phyloP scores from a whole-genome alignment of 2,329 filamentous ascomycete genomes.

The Botrytis porri region DNA sequence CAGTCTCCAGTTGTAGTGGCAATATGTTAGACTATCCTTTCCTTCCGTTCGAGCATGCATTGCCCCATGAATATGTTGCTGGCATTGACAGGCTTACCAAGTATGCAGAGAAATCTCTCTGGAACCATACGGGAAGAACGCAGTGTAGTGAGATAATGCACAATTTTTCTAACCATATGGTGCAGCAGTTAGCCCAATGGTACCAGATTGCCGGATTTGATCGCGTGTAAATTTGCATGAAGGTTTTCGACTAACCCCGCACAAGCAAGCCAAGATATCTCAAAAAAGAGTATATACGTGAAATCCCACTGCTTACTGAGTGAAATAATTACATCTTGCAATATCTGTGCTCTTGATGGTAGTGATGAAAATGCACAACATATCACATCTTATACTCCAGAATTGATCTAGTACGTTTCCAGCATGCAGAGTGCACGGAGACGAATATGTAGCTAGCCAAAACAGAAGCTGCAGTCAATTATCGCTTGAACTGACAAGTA shows the following conservation, averaged over 20 bases:
- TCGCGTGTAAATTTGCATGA: neutral
- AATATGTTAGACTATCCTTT: neutral
- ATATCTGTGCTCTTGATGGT: neutral
- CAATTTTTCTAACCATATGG: neutral
- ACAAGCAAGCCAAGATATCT: neutral
- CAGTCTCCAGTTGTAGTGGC: neutral
- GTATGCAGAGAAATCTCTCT: neutral
- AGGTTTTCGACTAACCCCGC: neutral
- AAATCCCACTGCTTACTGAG: neutral
- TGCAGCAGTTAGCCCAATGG: neutral
- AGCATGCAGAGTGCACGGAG: neutral
- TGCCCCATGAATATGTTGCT: neutral
- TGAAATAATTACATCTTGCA: neutral
- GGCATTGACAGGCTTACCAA: neutral
- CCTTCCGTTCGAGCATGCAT: conserved; percentile 2
- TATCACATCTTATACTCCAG: neutral
- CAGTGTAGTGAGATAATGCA: neutral
- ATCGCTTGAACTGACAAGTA: neutral
- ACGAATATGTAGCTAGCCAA: neutral
- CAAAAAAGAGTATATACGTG: neutral
- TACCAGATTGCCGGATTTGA: neutral
- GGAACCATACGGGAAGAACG: neutral
- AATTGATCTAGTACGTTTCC: neutral
- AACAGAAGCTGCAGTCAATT: neutral
- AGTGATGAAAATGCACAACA: neutral